These are phyloP conservation scores for Podaxis rugospora DNA, from an alignment of 768 basidiomycete species.

Conservation along the genomic window DNA sequence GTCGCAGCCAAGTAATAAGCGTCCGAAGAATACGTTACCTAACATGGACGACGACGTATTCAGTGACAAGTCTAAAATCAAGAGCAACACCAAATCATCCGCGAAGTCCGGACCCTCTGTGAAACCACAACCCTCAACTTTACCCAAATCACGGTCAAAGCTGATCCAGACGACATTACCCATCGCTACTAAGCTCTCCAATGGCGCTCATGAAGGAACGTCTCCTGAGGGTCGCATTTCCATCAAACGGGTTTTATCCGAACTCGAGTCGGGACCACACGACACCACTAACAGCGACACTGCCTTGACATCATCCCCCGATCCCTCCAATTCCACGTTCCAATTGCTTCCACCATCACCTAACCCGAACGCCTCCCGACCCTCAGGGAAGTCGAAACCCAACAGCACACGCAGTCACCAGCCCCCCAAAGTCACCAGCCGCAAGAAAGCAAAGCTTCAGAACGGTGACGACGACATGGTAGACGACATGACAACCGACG, in stretches of 20 bases:
- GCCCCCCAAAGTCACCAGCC: conserved; percentile 27
- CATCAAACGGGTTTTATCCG: conserved; percentile 40
- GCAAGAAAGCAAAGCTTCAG: conserved; percentile 47
- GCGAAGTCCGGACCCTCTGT: neutral
- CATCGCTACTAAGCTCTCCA: neutral
- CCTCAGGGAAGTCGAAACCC: conserved; percentile 24
- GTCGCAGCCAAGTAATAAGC: neutral
- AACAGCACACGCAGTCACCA: conserved; percentile 22
- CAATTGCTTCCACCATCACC: conserved; percentile 62
- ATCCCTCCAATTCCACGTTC: conserved; percentile 32
- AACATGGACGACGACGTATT: conserved; percentile 9
- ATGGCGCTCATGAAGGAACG: conserved; percentile 6
- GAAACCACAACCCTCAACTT: neutral
- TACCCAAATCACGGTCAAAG: conserved; percentile 7
- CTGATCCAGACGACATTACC: conserved; percentile 7
- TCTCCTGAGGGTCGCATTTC: conserved; percentile 19
- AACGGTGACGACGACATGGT: conserved; percentile 9
- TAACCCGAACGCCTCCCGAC: conserved; percentile 17
- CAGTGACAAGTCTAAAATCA: neutral
- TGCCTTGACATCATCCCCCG: conserved; percentile 28
- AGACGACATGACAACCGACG: conserved; percentile 22
- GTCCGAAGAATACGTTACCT: neutral
- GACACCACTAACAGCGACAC: conserved; percentile 15
- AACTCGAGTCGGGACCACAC: conserved; percentile 23
- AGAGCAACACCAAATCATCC: neutral